Evolutionary conservation across 2,329 filamentous ascomycete genomes (phyloP).

Genomic region (Botrytis deweyae): DNA sequence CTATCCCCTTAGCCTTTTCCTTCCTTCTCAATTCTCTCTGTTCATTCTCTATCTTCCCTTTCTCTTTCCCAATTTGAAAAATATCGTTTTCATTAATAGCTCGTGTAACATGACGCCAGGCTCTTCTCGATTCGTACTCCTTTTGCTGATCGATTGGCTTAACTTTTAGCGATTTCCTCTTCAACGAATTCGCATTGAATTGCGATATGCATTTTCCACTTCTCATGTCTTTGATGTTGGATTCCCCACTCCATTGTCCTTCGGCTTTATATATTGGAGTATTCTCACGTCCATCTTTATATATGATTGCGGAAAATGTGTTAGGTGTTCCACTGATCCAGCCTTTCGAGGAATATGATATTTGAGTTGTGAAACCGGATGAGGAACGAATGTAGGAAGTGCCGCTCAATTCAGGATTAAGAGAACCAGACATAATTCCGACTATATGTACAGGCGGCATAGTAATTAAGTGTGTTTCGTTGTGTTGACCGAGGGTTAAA

Average conservation of each 20-base stretch:
- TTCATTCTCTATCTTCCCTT: constrained; percentile 84
- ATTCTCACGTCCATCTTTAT: constrained; percentile 63
- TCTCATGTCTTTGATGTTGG: constrained; percentile 69
- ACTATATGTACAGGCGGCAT: constrained; percentile 90
- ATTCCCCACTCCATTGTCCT: constrained; percentile 85
- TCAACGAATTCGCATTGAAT: constrained; percentile 57
- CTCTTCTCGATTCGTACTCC: constrained; percentile 79
- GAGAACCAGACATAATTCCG: constrained; percentile 78
- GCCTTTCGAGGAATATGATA: constrained; percentile 89
- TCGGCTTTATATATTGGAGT: constrained; percentile 75
- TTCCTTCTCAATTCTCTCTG: constrained; percentile 74
- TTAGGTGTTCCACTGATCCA: constrained; percentile 97
- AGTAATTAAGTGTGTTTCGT: constrained; percentile 77
- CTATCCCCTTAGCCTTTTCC: constrained; percentile 68
- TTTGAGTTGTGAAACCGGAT: constrained; percentile 80
- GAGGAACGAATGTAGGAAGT: constrained; percentile 81
- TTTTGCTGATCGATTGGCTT: constrained; percentile 76
- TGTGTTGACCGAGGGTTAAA: constrained; percentile 64
- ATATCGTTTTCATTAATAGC: constrained; percentile 81
- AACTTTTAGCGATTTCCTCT: constrained; percentile 66
- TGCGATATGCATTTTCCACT: constrained; percentile 53
- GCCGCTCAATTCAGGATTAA: constrained; percentile 87
- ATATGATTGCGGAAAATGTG: constrained; percentile 74
- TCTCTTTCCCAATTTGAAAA: constrained; percentile 73
- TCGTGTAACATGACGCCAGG: constrained; percentile 80